Base-by-base conservation (phyloP, 2,329 filamentous ascomycete genomes). In the Chaetomiaceae sp. region DNA sequence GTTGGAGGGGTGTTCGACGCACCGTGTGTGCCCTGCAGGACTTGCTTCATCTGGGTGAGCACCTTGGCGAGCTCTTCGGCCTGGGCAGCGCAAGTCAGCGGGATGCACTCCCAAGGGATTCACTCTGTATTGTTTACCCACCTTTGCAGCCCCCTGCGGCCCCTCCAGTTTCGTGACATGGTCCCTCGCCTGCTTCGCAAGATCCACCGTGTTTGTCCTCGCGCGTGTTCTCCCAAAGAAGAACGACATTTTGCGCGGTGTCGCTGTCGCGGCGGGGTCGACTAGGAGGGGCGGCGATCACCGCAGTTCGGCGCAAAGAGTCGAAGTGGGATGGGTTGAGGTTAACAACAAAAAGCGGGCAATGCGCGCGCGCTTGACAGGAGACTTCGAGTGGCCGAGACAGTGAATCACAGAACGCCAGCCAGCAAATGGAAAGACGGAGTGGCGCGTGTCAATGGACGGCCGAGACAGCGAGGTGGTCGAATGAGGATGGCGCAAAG, bases 11-110 rank as follows among this genome's bases (percentile, higher is more conserved):
- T 27, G 6, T 9, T 11, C n/a, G 22, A 66, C 72, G 55, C 78
- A 95, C 91, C 91, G 72, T 89, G 89, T 56, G 91, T 96, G 61
- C 92, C 94, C 76, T 97, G 92, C 14, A 99, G 82, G 55, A 94
- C 84, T 59, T 91, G 75, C 71, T 97, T 97, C 86, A 97, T 95
- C 70, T 95, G 89, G 48, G 81, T 80, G 59, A 99, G 80, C 62
- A 91, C 85, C 67, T 90, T 89, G 45, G 89, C 87, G 59, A 95
- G 79, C 66, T 96, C 91, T 67, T 97, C 92, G 58, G 85, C 81
- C 91, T 96, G 64, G 47, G 49, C n/a, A 17, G 23, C 37, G 31
- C 38, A 37, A 19, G 51, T 59, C 33, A 59, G 49, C 39, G n/a
- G 34, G 23, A 15, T 9, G 17, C 8, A 36, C 20, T 20, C 31